A percentile compares a stretch with the other conserved stretches of the same genome.
Conservation (phyloP, 768 basidiomycete genomes). For the Podaxis carcinomalis region DNA sequence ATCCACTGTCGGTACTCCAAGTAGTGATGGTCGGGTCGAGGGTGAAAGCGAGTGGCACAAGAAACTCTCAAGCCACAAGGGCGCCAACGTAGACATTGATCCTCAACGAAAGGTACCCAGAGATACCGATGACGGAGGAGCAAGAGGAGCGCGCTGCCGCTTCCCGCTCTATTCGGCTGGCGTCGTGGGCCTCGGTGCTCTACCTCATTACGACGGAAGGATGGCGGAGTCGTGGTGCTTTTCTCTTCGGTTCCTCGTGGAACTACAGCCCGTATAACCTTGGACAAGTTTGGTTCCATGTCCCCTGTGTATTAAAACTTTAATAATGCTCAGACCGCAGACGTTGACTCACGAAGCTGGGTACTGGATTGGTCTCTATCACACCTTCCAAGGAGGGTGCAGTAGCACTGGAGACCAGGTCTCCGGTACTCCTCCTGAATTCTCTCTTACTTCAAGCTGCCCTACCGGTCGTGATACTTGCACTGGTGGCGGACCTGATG, state of each 20-base stretch:
- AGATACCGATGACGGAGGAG: constrained; percentile 19
- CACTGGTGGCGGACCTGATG: constrained; percentile 11
- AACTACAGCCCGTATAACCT: constrained; percentile 29
- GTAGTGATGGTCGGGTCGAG: neutral
- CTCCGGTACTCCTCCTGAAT: constrained; percentile 35
- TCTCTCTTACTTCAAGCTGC: constrained; percentile 27
- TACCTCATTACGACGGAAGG: constrained; percentile 52
- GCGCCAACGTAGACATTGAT: constrained; percentile 27
- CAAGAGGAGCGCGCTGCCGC: constrained; percentile 34
- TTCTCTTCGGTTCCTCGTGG: constrained; percentile 30
- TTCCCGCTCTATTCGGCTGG: constrained; percentile 42
- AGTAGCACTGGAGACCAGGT: constrained; percentile 32
- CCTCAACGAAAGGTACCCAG: constrained; percentile 17
- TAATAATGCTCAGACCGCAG: constrained; percentile 3
- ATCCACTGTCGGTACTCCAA: constrained; percentile 1
- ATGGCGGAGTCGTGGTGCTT: constrained; percentile 36
- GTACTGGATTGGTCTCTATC: constrained; percentile 45
- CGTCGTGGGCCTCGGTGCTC: constrained; percentile 47
- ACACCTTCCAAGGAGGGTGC: constrained; percentile 41
- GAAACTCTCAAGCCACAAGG: constrained; percentile 26
- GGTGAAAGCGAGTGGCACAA: constrained; percentile 20
- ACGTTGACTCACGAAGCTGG: constrained; percentile 43
- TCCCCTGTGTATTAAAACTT: too few species aligned
- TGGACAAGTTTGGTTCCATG: constrained; percentile 3
- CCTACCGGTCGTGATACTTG: constrained; percentile 22